These are phyloP conservation scores for Nakataea oryzae DNA, from an alignment of 2,329 filamentous ascomycete genomes.

Conservation along the genomic window DNA sequence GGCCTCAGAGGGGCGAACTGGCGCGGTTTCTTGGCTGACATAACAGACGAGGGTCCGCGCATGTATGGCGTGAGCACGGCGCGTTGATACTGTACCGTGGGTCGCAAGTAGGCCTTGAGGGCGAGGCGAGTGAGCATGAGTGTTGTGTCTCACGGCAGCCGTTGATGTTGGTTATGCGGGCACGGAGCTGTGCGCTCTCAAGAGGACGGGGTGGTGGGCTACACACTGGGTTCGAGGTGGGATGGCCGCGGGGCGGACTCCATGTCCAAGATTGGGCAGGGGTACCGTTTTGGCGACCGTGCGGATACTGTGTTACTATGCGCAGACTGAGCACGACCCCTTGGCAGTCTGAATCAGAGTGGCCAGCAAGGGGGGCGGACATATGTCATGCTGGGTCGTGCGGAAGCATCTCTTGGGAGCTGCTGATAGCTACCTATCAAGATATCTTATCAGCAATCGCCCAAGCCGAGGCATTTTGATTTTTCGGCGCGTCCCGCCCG, in stretches of 20 bases:
- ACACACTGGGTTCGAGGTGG: too few relatives aligned
- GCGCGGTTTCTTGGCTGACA: conserved; percentile 28
- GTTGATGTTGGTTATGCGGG: not conserved
- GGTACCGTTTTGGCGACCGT: not conserved
- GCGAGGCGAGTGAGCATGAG: not conserved
- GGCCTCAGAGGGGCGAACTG: conserved; percentile 47
- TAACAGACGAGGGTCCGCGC: conserved; percentile 26
- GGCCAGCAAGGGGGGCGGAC: too few relatives aligned
- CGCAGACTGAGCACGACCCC: not conserved
- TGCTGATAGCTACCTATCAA: too few relatives aligned
- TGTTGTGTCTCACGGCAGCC: not conserved
- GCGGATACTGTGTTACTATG: not conserved
- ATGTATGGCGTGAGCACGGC: not conserved
- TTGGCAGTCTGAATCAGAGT: not conserved
- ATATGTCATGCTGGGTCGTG: not conserved
- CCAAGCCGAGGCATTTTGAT: too few relatives aligned
- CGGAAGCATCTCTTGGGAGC: too few relatives aligned
- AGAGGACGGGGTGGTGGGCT: too few relatives aligned
- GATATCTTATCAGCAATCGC: too few relatives aligned
- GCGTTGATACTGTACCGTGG: not conserved
- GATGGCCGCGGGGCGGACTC: too few relatives aligned
- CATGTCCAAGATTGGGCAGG: not conserved
- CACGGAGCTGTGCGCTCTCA: not conserved
- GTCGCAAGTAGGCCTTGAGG: too few relatives aligned
- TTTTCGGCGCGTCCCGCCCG: not conserved